Evolutionary conservation across 2,329 filamentous ascomycete genomes (phyloP).

Genomic region (Exophiala sideris): DNA sequence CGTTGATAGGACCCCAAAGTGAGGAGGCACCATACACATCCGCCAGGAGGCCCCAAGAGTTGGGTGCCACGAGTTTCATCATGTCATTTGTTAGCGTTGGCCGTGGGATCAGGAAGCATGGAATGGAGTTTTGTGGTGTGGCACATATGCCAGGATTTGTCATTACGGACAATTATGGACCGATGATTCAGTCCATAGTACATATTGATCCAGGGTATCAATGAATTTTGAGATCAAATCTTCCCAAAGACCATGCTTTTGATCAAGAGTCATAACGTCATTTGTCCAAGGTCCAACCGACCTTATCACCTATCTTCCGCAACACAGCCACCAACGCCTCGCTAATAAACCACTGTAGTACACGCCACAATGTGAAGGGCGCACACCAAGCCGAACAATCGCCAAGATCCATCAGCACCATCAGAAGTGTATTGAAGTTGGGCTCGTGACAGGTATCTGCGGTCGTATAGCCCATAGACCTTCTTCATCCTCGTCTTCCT

Average conservation of each 20-base stretch:
- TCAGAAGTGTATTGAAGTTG: background rate
- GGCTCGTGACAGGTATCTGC: conserved; percentile 5
- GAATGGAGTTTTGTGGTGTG: background rate
- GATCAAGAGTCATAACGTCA: background rate
- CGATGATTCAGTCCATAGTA: background rate
- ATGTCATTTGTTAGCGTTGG: background rate
- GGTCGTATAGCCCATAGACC: conserved; percentile 23
- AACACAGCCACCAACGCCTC: conserved; percentile 1
- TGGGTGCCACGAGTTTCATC: background rate
- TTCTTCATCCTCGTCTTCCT: conserved; percentile 11
- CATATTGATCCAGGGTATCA: conserved; percentile 10
- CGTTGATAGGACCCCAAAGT: background rate
- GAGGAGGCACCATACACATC: background rate
- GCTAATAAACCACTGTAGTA: background rate
- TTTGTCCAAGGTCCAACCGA: background rate
- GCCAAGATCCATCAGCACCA: conserved; percentile 12
- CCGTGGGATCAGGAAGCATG: background rate
- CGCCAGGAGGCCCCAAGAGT: background rate
- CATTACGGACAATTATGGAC: background rate
- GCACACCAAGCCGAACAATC: conserved; percentile 19
- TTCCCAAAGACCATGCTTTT: conserved; percentile 1
- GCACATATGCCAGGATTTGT: background rate
- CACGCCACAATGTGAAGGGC: conserved; percentile 1
- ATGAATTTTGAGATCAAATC: background rate
- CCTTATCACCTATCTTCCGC: background rate